Percentiles rank a stretch among this genome's conserved stretches.
Conservation (phyloP, 139 green algal genomes). For the Coccomyxa sp. region DNA sequence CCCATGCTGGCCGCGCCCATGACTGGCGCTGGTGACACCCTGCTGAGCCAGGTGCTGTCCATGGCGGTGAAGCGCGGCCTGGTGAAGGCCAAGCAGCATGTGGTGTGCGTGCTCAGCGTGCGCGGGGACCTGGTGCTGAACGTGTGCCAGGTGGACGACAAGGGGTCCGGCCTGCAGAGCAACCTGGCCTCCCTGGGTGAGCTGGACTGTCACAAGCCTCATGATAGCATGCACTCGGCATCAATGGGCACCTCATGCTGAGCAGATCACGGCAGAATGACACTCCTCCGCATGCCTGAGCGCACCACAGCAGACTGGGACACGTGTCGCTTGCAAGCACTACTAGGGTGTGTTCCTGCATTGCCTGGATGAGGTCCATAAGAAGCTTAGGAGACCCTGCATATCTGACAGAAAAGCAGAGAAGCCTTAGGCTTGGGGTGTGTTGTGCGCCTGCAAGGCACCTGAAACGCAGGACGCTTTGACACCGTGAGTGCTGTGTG, state of each 20-base stretch:
- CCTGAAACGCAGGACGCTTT: too few species aligned
- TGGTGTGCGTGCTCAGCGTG: constrained; percentile 25
- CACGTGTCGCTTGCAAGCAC: too few species aligned
- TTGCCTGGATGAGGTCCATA: too few species aligned
- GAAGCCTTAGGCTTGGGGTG: too few species aligned
- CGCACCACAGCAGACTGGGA: too few species aligned
- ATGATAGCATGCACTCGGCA: background rate
- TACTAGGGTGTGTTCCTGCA: too few species aligned
- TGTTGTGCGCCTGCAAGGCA: too few species aligned
- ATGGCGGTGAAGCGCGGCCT: constrained; percentile 20
- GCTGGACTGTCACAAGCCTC: background rate
- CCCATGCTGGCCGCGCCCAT: constrained; percentile 54
- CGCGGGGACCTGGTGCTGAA: constrained; percentile 39
- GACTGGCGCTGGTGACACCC: constrained; percentile 14
- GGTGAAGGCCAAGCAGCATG: constrained; percentile 32
- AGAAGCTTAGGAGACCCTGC: too few species aligned
- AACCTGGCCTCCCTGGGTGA: background rate
- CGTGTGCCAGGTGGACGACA: constrained; percentile 38
- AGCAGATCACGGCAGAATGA: too few species aligned
- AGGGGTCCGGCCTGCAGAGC: constrained; percentile 1
- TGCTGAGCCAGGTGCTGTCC: constrained; percentile 37
- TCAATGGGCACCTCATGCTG: background rate
- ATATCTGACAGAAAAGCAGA: too few species aligned
- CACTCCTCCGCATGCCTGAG: too few species aligned
- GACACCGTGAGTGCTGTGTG: too few species aligned